phyloP scores from a whole-genome alignment of 2,329 filamentous ascomycete genomes.

The Coniochaeta ligniaria region DNA sequence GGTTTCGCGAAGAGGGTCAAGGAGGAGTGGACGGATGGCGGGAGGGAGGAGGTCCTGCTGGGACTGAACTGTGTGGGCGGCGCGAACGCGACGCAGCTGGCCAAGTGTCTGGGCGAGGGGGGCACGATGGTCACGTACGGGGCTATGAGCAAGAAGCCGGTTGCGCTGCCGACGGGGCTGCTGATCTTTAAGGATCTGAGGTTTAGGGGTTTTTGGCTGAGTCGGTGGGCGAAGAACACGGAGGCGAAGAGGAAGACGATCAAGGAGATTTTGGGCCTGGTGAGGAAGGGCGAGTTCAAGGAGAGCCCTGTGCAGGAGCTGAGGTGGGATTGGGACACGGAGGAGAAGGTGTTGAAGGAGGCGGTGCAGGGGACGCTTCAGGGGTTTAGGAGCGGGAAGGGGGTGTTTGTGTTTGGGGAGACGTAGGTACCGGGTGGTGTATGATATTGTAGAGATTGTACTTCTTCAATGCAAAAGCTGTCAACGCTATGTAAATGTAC shows the following conservation, averaged over 20 bases:
- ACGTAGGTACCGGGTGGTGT: conserved; percentile 28
- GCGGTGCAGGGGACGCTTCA: conserved; percentile 78
- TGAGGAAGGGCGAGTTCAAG: conserved; percentile 67
- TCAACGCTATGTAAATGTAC: too few species aligned
- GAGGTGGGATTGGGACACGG: conserved; percentile 76
- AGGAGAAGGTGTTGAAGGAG: conserved; percentile 57
- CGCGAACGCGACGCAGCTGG: conserved; percentile 70
- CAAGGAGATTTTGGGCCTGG: conserved; percentile 74
- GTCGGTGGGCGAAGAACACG: conserved; percentile 76
- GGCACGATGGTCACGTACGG: conserved; percentile 88
- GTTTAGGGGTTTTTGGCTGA: conserved; percentile 94
- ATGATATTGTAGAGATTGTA: not conserved
- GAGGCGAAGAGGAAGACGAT: conserved; percentile 72
- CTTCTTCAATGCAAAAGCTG: not conserved
- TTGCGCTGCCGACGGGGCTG: conserved; percentile 71
- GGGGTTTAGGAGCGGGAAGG: conserved; percentile 83
- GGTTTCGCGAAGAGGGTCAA: conserved; percentile 54
- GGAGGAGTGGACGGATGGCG: conserved; percentile 61
- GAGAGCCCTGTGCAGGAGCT: conserved; percentile 80
- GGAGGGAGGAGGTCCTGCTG: conserved; percentile 64
- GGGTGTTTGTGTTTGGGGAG: conserved; percentile 74
- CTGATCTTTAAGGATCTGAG: conserved; percentile 90
- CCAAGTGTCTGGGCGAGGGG: conserved; percentile 62
- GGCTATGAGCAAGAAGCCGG: conserved; percentile 85
- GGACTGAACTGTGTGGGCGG: conserved; percentile 94